phyloP scores from a whole-genome alignment of 345 rosid species.

The Populus davidiana region DNA sequence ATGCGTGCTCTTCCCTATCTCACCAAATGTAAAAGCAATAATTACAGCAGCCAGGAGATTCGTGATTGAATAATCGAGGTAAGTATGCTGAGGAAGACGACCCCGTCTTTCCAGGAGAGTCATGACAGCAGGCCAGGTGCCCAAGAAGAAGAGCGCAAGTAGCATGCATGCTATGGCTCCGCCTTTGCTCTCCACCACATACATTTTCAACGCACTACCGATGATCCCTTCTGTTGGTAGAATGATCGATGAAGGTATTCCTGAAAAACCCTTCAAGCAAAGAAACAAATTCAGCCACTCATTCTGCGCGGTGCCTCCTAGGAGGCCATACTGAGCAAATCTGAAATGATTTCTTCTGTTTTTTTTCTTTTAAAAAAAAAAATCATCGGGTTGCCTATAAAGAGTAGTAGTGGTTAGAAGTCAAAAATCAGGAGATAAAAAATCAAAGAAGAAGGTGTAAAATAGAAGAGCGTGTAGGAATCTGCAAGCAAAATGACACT shows the following conservation, averaged over 20 bases:
- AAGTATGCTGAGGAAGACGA: slow-evolving; percentile 88
- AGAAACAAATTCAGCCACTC: background rate
- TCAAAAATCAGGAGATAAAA: background rate
- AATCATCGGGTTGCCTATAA: too few species aligned
- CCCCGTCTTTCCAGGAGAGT: slow-evolving; percentile 78
- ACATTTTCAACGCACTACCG: slow-evolving; percentile 42
- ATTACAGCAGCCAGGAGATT: slow-evolving; percentile 68
- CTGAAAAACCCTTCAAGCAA: slow-evolving; percentile 26
- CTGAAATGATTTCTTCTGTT: too few species aligned
- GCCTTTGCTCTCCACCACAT: slow-evolving; percentile 73
- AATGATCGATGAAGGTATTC: slow-evolving; percentile 13
- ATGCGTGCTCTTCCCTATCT: slow-evolving; percentile 39
- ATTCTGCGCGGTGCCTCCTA: background rate
- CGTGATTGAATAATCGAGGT: slow-evolving; percentile 73
- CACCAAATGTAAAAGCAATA: slow-evolving; percentile 69
- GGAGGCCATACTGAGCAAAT: background rate
- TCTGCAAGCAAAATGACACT: background rate
- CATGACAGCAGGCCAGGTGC: slow-evolving; percentile 85
- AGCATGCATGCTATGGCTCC: slow-evolving; percentile 76
- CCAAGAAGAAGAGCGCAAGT: slow-evolving; percentile 61
- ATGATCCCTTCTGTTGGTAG: slow-evolving; percentile 7
- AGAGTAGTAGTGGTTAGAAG: too few species aligned
- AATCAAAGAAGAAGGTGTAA: too few species aligned
- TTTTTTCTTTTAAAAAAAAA: too few species aligned
- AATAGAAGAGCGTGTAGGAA: background rate